Evolutionary conservation across 2,329 filamentous ascomycete genomes (phyloP).

Genomic region (Penicillium sp.): DNA sequence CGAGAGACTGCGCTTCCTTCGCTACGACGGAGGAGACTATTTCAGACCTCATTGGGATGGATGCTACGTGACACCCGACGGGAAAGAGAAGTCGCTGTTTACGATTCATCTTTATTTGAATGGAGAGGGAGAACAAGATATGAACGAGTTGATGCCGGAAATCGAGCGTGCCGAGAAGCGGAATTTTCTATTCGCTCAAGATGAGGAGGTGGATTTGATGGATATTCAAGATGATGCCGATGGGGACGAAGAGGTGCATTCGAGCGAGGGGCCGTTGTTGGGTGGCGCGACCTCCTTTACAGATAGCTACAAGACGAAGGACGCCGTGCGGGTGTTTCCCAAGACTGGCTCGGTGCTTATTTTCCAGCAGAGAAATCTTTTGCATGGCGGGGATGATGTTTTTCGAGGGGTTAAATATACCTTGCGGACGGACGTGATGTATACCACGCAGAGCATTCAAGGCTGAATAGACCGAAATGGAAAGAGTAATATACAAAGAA

Average conservation of each 20-base stretch:
- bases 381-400: conserved; percentile 58
- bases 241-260: background rate
- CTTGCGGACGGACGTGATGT: conserved; percentile 58
- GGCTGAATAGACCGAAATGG: background rate
- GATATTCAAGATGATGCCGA: background rate
- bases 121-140: conserved; percentile 41
- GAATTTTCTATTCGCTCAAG: conserved; percentile 6
- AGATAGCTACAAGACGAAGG: conserved; percentile 28
- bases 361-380: conserved; percentile 55
- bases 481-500: no score
- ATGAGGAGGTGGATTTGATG: conserved; percentile 20
- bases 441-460: conserved; percentile 26
- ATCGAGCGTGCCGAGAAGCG: conserved; percentile 15
- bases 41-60: conserved; percentile 72
- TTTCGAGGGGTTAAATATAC: conserved; percentile 55
- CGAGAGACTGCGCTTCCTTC: conserved; percentile 71
- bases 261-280: conserved; percentile 35
- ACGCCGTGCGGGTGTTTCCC: conserved; percentile 47
- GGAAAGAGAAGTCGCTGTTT: conserved; percentile 51
- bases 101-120: conserved; percentile 59
- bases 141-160: conserved; percentile 26
- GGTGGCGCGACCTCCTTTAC: conserved; percentile 58
- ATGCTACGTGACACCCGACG: conserved; percentile 57
- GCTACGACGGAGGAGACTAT: conserved; percentile 69
- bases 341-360: conserved; percentile 53